Conservation (phyloP, 2,329 filamentous ascomycete genomes). For the Cladophialophora bantiana region DNA sequence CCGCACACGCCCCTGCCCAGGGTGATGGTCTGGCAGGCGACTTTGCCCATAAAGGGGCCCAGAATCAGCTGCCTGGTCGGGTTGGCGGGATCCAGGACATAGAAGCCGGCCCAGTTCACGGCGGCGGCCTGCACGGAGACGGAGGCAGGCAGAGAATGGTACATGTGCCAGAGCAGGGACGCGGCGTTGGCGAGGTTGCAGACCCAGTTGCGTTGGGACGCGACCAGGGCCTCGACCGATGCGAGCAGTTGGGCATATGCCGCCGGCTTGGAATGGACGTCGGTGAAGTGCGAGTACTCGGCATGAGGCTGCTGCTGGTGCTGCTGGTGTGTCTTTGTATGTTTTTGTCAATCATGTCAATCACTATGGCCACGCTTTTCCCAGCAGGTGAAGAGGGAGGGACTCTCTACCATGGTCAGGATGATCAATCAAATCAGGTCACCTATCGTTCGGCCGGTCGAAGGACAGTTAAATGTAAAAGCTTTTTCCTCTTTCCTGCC, state of each 20-base stretch:
- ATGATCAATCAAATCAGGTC: background rate
- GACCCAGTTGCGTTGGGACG: slow-evolving; percentile 57
- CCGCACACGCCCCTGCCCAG: slow-evolving; percentile 58
- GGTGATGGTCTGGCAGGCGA: slow-evolving; percentile 56
- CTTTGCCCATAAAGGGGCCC: slow-evolving; percentile 58
- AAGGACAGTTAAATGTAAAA: no score
- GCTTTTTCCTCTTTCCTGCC: background rate
- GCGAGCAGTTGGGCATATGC: slow-evolving; percentile 53
- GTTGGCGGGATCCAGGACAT: slow-evolving; percentile 45
- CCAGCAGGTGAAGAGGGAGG: background rate
- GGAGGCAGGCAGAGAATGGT: slow-evolving; percentile 52
- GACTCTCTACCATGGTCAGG: background rate
- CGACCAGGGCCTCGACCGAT: slow-evolving; percentile 49
- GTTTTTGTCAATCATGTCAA: background rate
- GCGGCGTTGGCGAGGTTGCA: slow-evolving; percentile 56
- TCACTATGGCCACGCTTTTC: background rate
- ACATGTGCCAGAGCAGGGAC: slow-evolving; percentile 59
- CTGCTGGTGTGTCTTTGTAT: background rate
- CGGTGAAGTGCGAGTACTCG: slow-evolving; percentile 54
- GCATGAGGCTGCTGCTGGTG: slow-evolving; percentile 52
- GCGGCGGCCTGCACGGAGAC: slow-evolving; percentile 50
- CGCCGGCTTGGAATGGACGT: slow-evolving; percentile 49
- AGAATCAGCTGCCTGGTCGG: slow-evolving; percentile 46
- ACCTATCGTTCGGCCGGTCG: background rate
- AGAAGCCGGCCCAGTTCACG: slow-evolving; percentile 60